Conservation (phyloP, 345 rosid genomes). For the Euphorbia peplus region DNA sequence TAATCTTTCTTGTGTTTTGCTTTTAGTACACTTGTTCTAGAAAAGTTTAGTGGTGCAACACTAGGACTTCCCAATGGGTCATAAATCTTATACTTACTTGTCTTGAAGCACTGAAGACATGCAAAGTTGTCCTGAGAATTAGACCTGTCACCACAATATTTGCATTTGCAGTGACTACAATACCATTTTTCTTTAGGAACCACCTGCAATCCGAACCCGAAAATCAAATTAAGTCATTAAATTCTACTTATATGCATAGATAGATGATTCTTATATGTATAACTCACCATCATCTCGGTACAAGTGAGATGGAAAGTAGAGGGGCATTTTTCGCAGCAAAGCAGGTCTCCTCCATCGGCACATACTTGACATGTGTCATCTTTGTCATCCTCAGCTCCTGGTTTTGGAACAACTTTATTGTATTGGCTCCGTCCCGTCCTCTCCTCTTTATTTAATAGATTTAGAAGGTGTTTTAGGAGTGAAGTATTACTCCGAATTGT, state of each 20-base stretch:
- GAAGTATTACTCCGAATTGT: not conserved
- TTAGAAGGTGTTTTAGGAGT: slow-evolving; percentile 3
- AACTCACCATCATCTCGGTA: slow-evolving; percentile 21
- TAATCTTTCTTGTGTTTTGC: too few species aligned
- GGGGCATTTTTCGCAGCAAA: slow-evolving; percentile 33
- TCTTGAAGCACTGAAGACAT: slow-evolving; percentile 22
- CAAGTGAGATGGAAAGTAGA: slow-evolving; percentile 27
- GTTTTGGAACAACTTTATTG: not conserved
- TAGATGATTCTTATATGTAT: too few species aligned
- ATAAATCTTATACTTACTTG: slow-evolving; percentile 12
- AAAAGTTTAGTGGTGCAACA: too few species aligned
- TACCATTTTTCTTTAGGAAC: slow-evolving; percentile 27
- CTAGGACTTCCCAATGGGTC: too few species aligned
- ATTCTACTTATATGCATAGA: not conserved
- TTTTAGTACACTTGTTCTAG: too few species aligned
- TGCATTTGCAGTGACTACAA: slow-evolving; percentile 29
- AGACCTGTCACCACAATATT: not conserved
- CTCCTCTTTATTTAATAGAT: not conserved
- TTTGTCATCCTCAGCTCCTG: not conserved
- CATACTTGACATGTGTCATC: slow-evolving; percentile 34
- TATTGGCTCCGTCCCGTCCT: not conserved
- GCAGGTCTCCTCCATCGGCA: slow-evolving; percentile 32
- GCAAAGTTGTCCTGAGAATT: not conserved
- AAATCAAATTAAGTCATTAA: not conserved
- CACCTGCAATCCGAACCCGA: slow-evolving; percentile 10